These are phyloP conservation scores for Coccomyxa subellipsoidea DNA, from an alignment of 163 green algal species.

Conservation along the genomic window DNA sequence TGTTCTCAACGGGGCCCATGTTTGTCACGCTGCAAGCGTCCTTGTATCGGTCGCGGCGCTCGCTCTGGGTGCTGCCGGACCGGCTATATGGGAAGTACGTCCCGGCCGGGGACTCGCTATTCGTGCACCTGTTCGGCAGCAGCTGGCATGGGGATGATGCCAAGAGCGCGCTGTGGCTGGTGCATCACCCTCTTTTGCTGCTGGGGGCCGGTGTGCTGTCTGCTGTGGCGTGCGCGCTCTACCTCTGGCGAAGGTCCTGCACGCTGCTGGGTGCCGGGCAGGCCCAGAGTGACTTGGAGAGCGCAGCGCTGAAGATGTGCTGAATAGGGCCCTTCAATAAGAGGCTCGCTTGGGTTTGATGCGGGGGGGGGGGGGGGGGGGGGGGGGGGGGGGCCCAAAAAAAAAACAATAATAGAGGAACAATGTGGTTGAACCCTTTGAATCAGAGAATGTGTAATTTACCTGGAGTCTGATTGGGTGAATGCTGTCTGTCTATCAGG, in stretches of 20 bases:
- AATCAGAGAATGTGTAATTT: too few species aligned
- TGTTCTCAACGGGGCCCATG: conserved; percentile 71
- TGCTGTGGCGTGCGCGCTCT: not conserved
- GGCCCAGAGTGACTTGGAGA: not conserved
- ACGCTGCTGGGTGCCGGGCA: not conserved
- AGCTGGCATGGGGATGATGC: conserved; percentile 65
- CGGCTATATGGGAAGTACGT: conserved; percentile 64
- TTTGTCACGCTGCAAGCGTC: conserved; percentile 55
- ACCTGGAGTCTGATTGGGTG: too few species aligned
- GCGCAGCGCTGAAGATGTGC: not conserved
- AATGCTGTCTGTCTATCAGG: too few species aligned
- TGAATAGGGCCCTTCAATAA: not conserved
- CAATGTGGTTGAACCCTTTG: too few species aligned
- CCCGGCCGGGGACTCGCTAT: conserved; percentile 19
- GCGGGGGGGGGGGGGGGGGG: too few species aligned
- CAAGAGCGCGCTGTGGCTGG: conserved; percentile 33
- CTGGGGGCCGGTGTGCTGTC: not conserved
- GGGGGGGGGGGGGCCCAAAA: too few species aligned
- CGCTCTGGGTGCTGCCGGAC: conserved; percentile 37
- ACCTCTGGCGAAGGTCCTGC: not conserved
- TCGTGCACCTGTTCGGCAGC: conserved; percentile 58
- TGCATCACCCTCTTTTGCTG: conserved; percentile 21
- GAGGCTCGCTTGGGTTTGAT: too few species aligned
- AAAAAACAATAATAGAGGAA: too few species aligned
- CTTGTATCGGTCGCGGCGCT: not conserved